Evolutionary conservation across 371 early-diverging fungal genomes (phyloP).

Genomic region (Mucor lusitanicus): DNA sequence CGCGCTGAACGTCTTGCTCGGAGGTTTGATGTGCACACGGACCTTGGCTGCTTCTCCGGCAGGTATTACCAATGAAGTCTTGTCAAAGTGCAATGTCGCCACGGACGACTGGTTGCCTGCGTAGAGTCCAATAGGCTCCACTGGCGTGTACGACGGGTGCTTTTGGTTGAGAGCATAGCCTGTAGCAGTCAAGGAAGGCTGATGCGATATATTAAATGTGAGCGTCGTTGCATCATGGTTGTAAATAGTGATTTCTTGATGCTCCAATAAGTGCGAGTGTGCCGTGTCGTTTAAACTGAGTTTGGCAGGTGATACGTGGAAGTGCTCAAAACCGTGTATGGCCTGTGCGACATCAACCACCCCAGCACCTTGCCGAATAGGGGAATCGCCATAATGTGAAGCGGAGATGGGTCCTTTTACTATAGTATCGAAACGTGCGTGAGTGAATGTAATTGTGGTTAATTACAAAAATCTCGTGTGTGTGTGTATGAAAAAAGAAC

Average conservation of each 20-base stretch:
- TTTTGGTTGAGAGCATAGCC: slow-evolving; percentile 14
- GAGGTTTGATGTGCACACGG: slow-evolving; percentile 41
- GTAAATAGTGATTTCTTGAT: slow-evolving; percentile 48
- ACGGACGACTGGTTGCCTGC: slow-evolving; percentile 20
- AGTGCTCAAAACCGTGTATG: slow-evolving; percentile 41
- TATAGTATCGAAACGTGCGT: slow-evolving; percentile 10
- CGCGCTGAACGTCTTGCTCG: slow-evolving; percentile 12
- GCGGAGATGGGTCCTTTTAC: slow-evolving; percentile 30
- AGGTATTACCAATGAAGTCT: slow-evolving; percentile 25
- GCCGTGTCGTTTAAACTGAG: slow-evolving; percentile 67
- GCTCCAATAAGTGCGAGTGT: slow-evolving; percentile 33
- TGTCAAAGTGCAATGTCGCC: slow-evolving; percentile 26
- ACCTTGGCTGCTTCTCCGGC: slow-evolving; percentile 40
- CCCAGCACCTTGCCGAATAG: slow-evolving; percentile 70
- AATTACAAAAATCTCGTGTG: slow-evolving; percentile 10
- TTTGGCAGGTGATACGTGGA: slow-evolving; percentile 59
- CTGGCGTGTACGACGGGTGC: neutral
- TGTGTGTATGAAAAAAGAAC: neutral
- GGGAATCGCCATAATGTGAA: slow-evolving; percentile 34
- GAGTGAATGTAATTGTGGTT: neutral
- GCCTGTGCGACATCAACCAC: slow-evolving; percentile 66
- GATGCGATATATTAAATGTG: slow-evolving; percentile 22
- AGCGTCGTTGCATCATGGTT: slow-evolving; percentile 52
- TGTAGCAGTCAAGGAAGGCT: slow-evolving; percentile 38
- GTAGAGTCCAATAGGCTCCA: slow-evolving; percentile 20